These are phyloP conservation scores for Prunus salicina DNA, from an alignment of 306 rosid species.

Conservation along the genomic window DNA sequence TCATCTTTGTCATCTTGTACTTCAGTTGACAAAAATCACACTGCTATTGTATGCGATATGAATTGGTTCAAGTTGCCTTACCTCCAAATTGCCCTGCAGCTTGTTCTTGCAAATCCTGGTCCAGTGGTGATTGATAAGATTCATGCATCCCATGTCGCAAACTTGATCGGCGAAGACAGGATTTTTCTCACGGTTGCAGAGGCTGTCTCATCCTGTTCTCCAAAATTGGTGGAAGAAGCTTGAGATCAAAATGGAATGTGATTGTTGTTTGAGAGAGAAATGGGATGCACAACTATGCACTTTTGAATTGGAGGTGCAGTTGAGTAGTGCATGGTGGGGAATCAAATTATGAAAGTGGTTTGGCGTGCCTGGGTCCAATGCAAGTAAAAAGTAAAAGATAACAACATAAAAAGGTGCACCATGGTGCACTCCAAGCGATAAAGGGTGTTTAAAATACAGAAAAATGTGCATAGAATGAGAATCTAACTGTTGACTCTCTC, in stretches of 20 bases:
- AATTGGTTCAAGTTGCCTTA: constrained; percentile 27
- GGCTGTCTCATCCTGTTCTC: constrained; percentile 69
- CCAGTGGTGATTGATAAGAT: constrained; percentile 76
- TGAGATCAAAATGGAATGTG: constrained; percentile 26
- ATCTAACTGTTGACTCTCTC: background rate
- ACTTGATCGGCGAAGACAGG: constrained; percentile 61
- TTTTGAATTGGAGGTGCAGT: constrained; percentile 10
- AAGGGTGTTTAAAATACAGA: constrained; percentile 14
- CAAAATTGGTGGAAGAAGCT: constrained; percentile 58
- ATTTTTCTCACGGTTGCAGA: constrained; percentile 88
- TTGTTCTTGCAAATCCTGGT: constrained; percentile 89
- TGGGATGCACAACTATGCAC: constrained; percentile 12
- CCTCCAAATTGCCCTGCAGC: constrained; percentile 53
- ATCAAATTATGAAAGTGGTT: constrained; percentile 11
- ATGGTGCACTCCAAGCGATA: constrained; percentile 25
- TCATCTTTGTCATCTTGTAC: background rate
- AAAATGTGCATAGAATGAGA: constrained; percentile 15
- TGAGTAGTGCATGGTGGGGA: constrained; percentile 14
- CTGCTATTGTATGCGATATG: background rate
- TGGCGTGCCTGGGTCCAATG: background rate
- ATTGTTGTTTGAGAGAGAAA: background rate
- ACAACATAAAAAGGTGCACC: constrained; percentile 22
- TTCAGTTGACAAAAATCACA: background rate
- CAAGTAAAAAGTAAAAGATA: constrained; percentile 16
- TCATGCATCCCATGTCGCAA: constrained; percentile 49